A percentile compares a stretch with the other conserved stretches of the same genome.
phyloP scores from a whole-genome alignment of 495 filamentous ascomycete species.

The Hypoxylon lienhwacheense region DNA sequence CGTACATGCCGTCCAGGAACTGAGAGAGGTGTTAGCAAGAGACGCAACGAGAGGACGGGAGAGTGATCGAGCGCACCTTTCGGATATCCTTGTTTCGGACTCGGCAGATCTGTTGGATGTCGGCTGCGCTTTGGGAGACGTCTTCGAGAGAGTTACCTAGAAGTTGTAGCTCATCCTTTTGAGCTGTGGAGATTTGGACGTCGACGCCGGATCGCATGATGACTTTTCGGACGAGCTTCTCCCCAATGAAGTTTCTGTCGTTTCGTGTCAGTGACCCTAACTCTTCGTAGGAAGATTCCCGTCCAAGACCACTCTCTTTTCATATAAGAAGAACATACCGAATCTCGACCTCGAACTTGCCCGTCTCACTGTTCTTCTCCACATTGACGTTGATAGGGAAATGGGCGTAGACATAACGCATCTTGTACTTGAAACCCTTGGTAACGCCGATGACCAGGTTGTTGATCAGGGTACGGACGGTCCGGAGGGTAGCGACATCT shows the following conservation, averaged over 20 bases:
- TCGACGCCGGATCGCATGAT: slow-evolving; percentile 87
- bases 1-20: slow-evolving; percentile 99
- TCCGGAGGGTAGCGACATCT: slow-evolving; percentile 95
- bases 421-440: slow-evolving; percentile 99
- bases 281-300: not conserved
- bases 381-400: slow-evolving; percentile 99
- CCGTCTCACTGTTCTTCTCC: slow-evolving; percentile 92
- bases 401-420: slow-evolving; percentile 99
- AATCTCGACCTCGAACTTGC: slow-evolving; percentile 89
- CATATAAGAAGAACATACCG: slow-evolving; percentile 61
- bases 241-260: slow-evolving; percentile 95
- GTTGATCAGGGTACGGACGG: slow-evolving; percentile 94
- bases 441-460: slow-evolving; percentile 98
- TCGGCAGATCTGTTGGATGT: slow-evolving; percentile 99
- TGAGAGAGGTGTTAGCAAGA: slow-evolving; percentile 49
- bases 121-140: slow-evolving; percentile 95
- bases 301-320: not conserved
- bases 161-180: slow-evolving; percentile 95
- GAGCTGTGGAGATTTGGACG: slow-evolving; percentile 80
- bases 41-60: not conserved
- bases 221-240: slow-evolving; percentile 97
- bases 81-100: slow-evolving; percentile 99
- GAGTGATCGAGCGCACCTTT: slow-evolving; percentile 62
- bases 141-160: slow-evolving; percentile 92
- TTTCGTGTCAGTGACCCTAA: slow-evolving; percentile 9